These are phyloP conservation scores for Colletotrichum sp. DNA, from an alignment of 2,329 filamentous ascomycete species.

Conservation along the genomic window DNA sequence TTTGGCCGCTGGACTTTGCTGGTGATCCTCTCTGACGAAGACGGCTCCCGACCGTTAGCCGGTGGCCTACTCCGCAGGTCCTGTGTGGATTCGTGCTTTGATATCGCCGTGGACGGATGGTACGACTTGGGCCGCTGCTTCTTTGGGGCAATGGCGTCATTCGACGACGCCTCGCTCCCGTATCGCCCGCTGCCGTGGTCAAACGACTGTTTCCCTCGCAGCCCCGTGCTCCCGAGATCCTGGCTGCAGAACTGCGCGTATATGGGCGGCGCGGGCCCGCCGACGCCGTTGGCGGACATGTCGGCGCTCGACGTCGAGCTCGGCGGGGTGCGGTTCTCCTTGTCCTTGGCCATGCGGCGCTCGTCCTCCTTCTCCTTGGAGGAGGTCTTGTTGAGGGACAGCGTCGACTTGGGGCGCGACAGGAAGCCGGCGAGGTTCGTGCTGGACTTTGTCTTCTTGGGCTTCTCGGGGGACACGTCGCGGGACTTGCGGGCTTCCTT, in stretches of 20 bases:
- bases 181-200: constrained; percentile 13
- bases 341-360: constrained; percentile 64
- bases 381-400: constrained; percentile 61
- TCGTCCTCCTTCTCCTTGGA: constrained; percentile 53
- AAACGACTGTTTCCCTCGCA: constrained; percentile 23
- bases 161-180: constrained; percentile 10
- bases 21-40: constrained; percentile 26
- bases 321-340: constrained; percentile 79
- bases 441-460: constrained; percentile 82
- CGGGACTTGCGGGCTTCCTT: constrained; percentile 44
- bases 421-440: constrained; percentile 82
- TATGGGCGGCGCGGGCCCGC: constrained; percentile 65
- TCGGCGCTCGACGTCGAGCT: constrained; percentile 46
- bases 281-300: constrained; percentile 24
- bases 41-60: constrained; percentile 12
- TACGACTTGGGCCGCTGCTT: constrained; percentile 59
- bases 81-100: constrained; percentile 27
- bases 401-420: constrained; percentile 75
- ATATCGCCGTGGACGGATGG: constrained; percentile 35
- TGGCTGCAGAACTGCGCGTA: constrained; percentile 75
- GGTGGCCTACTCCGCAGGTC: constrained; percentile 19
- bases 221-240: constrained; percentile 28
- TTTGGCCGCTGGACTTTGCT: constrained; percentile 47
- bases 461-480: constrained; percentile 62
- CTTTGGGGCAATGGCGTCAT: not conserved